Conservation (phyloP, 306 rosid genomes). For the Malus orientalis region DNA sequence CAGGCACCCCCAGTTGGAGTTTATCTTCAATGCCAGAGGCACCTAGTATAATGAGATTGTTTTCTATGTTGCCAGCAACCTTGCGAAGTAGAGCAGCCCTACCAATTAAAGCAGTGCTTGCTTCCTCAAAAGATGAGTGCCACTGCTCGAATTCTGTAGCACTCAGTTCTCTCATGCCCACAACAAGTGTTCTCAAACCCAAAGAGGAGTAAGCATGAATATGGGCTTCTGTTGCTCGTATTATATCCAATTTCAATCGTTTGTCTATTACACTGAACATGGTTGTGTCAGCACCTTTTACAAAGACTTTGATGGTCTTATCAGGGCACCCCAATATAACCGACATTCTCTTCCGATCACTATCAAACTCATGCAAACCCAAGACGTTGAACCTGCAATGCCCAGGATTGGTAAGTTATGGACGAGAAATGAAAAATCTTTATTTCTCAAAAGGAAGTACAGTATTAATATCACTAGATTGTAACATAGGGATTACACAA, state of each 20-base stretch:
- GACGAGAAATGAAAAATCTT: neutral
- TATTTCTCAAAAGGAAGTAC: conserved; percentile 8
- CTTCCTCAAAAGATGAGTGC: conserved; percentile 75
- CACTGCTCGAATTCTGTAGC: conserved; percentile 71
- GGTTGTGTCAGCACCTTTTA: conserved; percentile 90
- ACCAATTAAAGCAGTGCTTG: conserved; percentile 80
- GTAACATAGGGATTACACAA: neutral
- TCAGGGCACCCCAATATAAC: conserved; percentile 83
- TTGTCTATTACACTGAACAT: conserved; percentile 65
- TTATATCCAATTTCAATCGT: conserved; percentile 33
- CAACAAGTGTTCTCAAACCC: conserved; percentile 92
- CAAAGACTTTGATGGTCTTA: conserved; percentile 67
- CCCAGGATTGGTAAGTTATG: conserved; percentile 22
- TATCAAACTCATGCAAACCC: conserved; percentile 94
- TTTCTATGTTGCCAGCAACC: conserved; percentile 64
- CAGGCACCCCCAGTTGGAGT: conserved; percentile 89
- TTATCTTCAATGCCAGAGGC: conserved; percentile 95
- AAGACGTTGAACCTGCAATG: conserved; percentile 76
- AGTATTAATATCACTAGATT: neutral
- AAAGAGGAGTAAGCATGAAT: conserved; percentile 71
- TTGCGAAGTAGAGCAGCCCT: conserved; percentile 77
- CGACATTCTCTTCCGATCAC: conserved; percentile 95
- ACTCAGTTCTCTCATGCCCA: conserved; percentile 69
- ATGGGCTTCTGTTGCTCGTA: conserved; percentile 56
- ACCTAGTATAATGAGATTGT: conserved; percentile 59